These are phyloP conservation scores for Claviceps sp. DNA, from an alignment of 2,329 filamentous ascomycete genomes.

Conservation along the genomic window DNA sequence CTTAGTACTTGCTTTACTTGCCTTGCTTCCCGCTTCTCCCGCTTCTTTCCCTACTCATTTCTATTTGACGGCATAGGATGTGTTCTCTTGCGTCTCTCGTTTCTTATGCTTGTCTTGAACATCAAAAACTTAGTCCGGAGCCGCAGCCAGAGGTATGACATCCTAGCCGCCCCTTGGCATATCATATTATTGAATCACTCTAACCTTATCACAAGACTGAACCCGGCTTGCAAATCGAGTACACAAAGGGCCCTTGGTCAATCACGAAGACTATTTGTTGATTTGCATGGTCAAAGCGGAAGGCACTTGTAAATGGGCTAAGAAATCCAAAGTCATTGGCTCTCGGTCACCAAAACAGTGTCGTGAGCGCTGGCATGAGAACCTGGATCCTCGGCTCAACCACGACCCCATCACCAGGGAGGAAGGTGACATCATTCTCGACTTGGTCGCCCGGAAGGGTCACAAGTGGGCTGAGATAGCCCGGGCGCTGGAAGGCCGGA, in stretches of 20 bases:
- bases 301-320: slow-evolving; percentile 79
- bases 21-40: not conserved
- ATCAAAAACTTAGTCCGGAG: not conserved
- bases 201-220: not conserved
- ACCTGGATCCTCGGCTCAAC: slow-evolving; percentile 65
- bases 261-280: slow-evolving; percentile 60
- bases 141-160: not conserved
- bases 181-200: not conserved
- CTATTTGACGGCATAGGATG: not conserved
- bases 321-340: slow-evolving; percentile 62
- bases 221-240: not conserved
- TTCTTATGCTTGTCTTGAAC: not conserved
- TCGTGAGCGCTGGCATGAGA: slow-evolving; percentile 86
- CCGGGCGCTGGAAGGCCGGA: slow-evolving; percentile 65
- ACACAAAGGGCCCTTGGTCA: slow-evolving; percentile 66
- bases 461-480: slow-evolving; percentile 93
- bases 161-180: not conserved
- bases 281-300: slow-evolving; percentile 57
- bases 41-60: too few species aligned
- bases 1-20: not conserved
- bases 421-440: slow-evolving; percentile 62
- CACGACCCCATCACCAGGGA: slow-evolving; percentile 61
- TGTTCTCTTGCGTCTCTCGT: not conserved
- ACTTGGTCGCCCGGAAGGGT: slow-evolving; percentile 62
- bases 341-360: slow-evolving; percentile 87